Base-by-base conservation (phyloP, 352 stramenopile genomes). In the Pythium rhizo-oryzae region DNA sequence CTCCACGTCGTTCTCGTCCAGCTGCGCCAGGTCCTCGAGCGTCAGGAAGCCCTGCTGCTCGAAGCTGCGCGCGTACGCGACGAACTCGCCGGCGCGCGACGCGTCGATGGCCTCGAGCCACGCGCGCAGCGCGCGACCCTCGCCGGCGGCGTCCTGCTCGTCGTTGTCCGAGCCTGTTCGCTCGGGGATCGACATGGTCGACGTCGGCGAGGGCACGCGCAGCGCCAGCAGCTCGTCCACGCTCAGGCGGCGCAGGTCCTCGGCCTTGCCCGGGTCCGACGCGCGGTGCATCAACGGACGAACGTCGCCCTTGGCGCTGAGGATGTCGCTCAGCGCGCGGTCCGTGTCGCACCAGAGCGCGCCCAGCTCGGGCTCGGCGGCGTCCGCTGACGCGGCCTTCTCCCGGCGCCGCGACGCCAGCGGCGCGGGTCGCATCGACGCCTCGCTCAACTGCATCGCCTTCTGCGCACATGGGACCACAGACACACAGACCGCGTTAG, bases 1-100 rank as follows among this genome's bases (percentile, higher is more conserved):
- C 70, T 93, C 85, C 35, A 93, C 82, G 54, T 93, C 81, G 30
- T 81, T 72, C 28, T 91, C 81, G 49, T 85, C 80, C 35, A 93
- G 71, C 58, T 89, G 71, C 39, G 79, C 80, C 15, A 93, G 58
- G 35, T 93, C 82, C 16, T 77, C 71, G 9, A 89, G 70, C 8
- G 72, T 80, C 23, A 79, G 35, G 62, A 93, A 93, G 23, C 84
- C 84, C 49, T 91, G 84, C 64, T 78, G 70, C 65, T 93, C 78
- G 60, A 93, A 83, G 56, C 78, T 77, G 30, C 69, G 69, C 4
- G 80, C 81, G 63, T 93, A 91, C 28, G 72, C 74, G 28, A 77
- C 63, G 58, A 90, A 93, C 63, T 93, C 84, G 25, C 70, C 65
- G 11, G 79, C 70, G 0, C 79, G 73, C 8, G 67, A 67, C 4